Evolutionary conservation across 805 yeast genomes (phyloP).

Genomic region (Candida nitratophila): DNA sequence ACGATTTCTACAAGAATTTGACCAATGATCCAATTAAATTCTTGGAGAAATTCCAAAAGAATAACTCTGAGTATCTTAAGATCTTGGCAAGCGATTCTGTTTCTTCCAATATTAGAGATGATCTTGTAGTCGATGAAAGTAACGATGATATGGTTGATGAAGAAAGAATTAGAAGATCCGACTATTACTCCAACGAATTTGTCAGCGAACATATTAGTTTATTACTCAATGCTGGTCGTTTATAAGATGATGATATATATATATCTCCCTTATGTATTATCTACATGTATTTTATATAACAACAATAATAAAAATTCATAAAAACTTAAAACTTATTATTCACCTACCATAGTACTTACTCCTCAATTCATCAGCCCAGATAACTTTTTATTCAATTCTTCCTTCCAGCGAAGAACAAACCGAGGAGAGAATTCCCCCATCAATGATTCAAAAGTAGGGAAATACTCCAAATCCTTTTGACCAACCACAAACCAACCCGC

Average conservation of each 20-base stretch:
- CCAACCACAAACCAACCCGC: constrained; percentile 2
- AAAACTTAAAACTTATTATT: neutral
- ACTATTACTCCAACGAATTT: constrained; percentile 73
- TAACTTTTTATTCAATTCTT: neutral
- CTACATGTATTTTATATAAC: neutral
- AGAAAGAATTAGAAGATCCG: constrained; percentile 78
- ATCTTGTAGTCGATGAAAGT: too few species aligned
- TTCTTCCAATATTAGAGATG: constrained; percentile 6
- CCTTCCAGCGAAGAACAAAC: neutral
- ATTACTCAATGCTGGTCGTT: constrained; percentile 51
- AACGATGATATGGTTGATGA: constrained; percentile 47
- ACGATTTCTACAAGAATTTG: constrained; percentile 70
- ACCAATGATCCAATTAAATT: constrained; percentile 73
- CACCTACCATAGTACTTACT: too few species aligned
- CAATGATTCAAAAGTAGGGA: constrained; percentile 5
- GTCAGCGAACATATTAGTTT: constrained; percentile 74
- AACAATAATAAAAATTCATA: neutral
- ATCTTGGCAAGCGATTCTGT: constrained; percentile 72
- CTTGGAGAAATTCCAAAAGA: constrained; percentile 64
- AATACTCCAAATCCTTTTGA: neutral
- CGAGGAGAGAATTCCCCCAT: neutral
- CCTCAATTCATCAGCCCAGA: neutral
- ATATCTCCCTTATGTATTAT: neutral
- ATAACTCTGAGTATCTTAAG: constrained; percentile 79
- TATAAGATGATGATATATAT: neutral